Conservation (phyloP, 2,329 filamentous ascomycete genomes). For the Aspergillus glaucus region DNA sequence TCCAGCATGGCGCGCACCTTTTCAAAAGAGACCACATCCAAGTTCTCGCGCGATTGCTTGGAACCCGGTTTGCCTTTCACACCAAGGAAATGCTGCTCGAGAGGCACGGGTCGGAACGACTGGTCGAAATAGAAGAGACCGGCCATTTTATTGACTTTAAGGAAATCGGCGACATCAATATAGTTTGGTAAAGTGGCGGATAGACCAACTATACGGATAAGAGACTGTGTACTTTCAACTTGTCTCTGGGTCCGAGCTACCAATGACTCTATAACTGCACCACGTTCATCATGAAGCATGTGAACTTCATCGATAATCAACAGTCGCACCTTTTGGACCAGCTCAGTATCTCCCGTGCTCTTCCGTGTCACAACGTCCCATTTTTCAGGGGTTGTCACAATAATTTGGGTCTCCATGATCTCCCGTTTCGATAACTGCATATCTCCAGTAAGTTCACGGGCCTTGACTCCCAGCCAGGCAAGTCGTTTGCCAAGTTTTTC, state of each 20-base stretch:
- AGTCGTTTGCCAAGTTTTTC: constrained; percentile 88
- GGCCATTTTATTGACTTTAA: constrained; percentile 88
- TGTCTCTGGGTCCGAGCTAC: constrained; percentile 93
- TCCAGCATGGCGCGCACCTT: constrained; percentile 93
- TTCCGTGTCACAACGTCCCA: constrained; percentile 99
- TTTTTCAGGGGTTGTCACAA: constrained; percentile 97
- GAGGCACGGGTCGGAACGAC: constrained; percentile 89
- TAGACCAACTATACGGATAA: constrained; percentile 92
- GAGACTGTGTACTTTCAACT: constrained; percentile 93
- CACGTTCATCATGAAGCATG: constrained; percentile 97
- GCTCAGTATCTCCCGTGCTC: constrained; percentile 91
- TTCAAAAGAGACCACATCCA: constrained; percentile 82
- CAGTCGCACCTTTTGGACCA: constrained; percentile 93
- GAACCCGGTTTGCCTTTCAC: constrained; percentile 81
- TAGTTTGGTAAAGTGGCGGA: constrained; percentile 96
- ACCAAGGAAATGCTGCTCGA: constrained; percentile 96
- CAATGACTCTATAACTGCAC: constrained; percentile 89
- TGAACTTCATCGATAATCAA: constrained; percentile 98
- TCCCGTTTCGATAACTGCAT: constrained; percentile 98
- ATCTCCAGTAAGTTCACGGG: constrained; percentile 91
- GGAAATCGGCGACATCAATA: constrained; percentile 90
- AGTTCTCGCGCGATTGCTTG: constrained; percentile 77
- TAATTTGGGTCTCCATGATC: constrained; percentile 92
- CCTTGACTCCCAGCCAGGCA: constrained; percentile 87
- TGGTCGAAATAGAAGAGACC: constrained; percentile 96